phyloP scores from a whole-genome alignment of 768 basidiomycete genomes.

The Favolaschia claudopus region DNA sequence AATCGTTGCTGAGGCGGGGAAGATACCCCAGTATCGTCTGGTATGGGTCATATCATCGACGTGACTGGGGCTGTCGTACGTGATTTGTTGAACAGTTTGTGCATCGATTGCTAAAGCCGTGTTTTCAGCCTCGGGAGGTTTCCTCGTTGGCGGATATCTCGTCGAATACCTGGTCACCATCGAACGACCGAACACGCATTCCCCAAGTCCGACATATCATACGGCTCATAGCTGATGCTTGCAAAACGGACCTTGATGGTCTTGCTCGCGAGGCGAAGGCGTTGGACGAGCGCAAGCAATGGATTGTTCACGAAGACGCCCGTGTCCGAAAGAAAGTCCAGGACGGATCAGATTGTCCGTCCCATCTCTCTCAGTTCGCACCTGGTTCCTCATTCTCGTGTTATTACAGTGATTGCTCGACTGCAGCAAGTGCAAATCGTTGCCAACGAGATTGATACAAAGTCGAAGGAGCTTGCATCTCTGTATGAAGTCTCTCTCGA shows the following conservation, averaged over 20 bases:
- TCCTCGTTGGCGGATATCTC: conserved; percentile 83
- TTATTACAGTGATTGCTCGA: conserved; percentile 70
- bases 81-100: conserved; percentile 19
- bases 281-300: conserved; percentile 81
- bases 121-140: conserved; percentile 80
- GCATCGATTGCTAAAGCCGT: background rate
- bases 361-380: background rate
- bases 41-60: conserved; percentile 91
- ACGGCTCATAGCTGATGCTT: conserved; percentile 82
- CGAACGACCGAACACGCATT: conserved; percentile 85
- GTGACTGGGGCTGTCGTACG: conserved; percentile 91
- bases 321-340: conserved; percentile 73
- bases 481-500: conserved; percentile 78
- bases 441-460: conserved; percentile 71
- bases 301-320: conserved; percentile 72
- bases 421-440: conserved; percentile 81
- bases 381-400: conserved; percentile 2
- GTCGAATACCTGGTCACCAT: conserved; percentile 83
- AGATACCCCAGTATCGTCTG: conserved; percentile 52
- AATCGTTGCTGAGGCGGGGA: conserved; percentile 88
- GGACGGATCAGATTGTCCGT: conserved; percentile 80
- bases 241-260: conserved; percentile 86
- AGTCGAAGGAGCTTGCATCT: conserved; percentile 69
- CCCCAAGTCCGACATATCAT: conserved; percentile 98
- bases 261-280: conserved; percentile 90